phyloP scores from a whole-genome alignment of 176 grass and related monocot species.

The Chloris gayana region DNA sequence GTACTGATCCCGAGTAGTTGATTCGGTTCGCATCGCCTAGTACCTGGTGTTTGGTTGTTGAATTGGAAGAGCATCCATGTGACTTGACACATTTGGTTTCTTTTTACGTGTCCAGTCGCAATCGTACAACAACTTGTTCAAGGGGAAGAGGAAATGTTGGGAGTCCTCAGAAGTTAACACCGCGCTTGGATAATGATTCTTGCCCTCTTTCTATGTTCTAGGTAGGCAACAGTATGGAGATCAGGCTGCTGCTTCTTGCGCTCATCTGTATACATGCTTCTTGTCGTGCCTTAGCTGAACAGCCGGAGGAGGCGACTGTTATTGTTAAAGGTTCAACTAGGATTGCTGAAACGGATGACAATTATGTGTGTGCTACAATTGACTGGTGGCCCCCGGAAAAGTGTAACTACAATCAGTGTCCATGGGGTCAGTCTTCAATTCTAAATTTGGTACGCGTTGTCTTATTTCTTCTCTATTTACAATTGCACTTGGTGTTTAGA shows the following conservation, averaged over 20 bases:
- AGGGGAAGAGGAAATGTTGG: neutral
- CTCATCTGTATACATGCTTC: conserved; percentile 43
- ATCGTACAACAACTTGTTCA: neutral
- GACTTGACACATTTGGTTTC: neutral
- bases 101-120: neutral
- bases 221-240: conserved; percentile 35
- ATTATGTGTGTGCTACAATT: conserved; percentile 87
- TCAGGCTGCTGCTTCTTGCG: conserved; percentile 32
- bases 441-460: conserved; percentile 78
- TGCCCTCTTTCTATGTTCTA: neutral
- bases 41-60: neutral
- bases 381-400: conserved; percentile 99
- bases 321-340: conserved; percentile 70
- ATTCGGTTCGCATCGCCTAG: neutral
- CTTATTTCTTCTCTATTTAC: conserved; percentile 13
- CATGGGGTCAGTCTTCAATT: conserved; percentile 88
- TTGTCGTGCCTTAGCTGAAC: conserved; percentile 46
- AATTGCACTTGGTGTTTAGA: neutral
- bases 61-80: conserved; percentile 8
- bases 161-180: neutral
- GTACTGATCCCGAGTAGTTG: neutral
- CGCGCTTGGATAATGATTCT: conserved; percentile 3
- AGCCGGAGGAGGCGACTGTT: conserved; percentile 56
- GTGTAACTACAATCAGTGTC: conserved; percentile 97
- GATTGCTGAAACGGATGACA: conserved; percentile 67